These are phyloP conservation scores for Ogataea naganishii DNA, from an alignment of 805 yeast species.

Conservation along the genomic window DNA sequence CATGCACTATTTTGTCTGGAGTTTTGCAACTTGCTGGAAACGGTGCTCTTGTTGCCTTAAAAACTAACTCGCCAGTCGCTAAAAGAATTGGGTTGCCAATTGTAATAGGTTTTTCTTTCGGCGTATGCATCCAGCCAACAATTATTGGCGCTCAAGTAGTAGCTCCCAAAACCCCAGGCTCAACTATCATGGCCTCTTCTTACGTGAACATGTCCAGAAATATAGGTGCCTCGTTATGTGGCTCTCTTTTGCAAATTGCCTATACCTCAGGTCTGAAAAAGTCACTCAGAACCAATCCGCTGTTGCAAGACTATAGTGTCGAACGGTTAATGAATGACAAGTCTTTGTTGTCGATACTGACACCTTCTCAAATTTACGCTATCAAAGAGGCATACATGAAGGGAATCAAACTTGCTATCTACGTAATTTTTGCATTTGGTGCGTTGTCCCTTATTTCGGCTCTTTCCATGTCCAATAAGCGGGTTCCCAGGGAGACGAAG, in stretches of 20 bases:
- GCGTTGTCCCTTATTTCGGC: slow-evolving; percentile 22
- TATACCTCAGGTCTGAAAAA: slow-evolving; percentile 23
- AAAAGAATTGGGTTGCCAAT: slow-evolving; percentile 36
- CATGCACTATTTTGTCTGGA: slow-evolving; percentile 27
- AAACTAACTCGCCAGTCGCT: slow-evolving; percentile 25
- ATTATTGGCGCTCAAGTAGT: slow-evolving; percentile 35
- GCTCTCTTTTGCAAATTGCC: slow-evolving; percentile 32
- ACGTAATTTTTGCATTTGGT: slow-evolving; percentile 29
- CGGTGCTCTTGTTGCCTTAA: slow-evolving; percentile 35
- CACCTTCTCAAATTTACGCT: too few relatives aligned
- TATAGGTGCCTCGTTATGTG: slow-evolving; percentile 36
- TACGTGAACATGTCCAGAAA: slow-evolving; percentile 34
- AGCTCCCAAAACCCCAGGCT: slow-evolving; percentile 44
- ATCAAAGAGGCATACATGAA: slow-evolving; percentile 22
- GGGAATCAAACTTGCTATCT: slow-evolving; percentile 31
- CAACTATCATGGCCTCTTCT: slow-evolving; percentile 38
- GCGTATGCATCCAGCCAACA: slow-evolving; percentile 35
- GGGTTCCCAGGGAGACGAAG: slow-evolving; percentile 26
- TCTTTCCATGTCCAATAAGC: slow-evolving; percentile 31
- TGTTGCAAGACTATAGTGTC: too few relatives aligned
- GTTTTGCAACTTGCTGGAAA: slow-evolving; percentile 30
- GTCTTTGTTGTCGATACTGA: too few relatives aligned
- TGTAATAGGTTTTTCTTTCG: slow-evolving; percentile 35
- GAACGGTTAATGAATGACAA: too few relatives aligned
- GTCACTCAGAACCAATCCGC: slow-evolving; percentile 8